Base-by-base conservation (phyloP, 2,329 filamentous ascomycete species). In the Calonectria pseudoturangicola region DNA sequence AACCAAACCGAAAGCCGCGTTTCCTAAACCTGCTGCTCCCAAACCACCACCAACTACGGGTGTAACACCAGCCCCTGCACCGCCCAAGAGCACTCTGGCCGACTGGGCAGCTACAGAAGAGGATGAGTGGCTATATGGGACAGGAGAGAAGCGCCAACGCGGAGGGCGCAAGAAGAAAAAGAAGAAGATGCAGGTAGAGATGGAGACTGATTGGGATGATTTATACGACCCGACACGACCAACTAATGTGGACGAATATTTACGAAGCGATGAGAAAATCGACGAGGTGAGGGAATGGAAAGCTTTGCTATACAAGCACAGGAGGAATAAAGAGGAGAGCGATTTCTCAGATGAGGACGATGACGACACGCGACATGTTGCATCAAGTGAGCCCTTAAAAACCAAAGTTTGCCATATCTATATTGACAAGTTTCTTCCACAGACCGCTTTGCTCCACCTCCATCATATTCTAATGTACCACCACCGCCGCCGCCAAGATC, bases 221-320 rank as follows among this genome's bases (percentile, higher is more conserved):
- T 90, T 97, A 28, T 98, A 98, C 82, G 96, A 98, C 80, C 94
- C 95, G 0, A 88, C 93, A 13, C 88, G 94, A 47, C 95, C 96
- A 10, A 97, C 94, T 48, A 95, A 92, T 76, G 94, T 96, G 63
- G 93, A 96, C 68, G 94, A 96, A 80, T 98, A 97, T 81, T 90
- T 94, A 72, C 89, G 92, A 73, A 97, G 95, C 80, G 95, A 97
- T 71, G 95, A 98, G 84, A 93, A 94, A 81, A 91, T 96, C 72
- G 87, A 90, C 21, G 95, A 97, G 81, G 90, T 95, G 4, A 89
- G 91, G 70, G 95, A 97, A 79, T 98, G 96, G 96, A 97, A 96
- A 82, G 91, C 93, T 48, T 86, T 94, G 45, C 87, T 98, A 16
- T 96, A 97, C 82, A 91, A 92, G 16, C 94, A 95, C 54, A 89